Evolutionary conservation across 306 rosid species (phyloP).

Genomic region (Trifolium dubium): DNA sequence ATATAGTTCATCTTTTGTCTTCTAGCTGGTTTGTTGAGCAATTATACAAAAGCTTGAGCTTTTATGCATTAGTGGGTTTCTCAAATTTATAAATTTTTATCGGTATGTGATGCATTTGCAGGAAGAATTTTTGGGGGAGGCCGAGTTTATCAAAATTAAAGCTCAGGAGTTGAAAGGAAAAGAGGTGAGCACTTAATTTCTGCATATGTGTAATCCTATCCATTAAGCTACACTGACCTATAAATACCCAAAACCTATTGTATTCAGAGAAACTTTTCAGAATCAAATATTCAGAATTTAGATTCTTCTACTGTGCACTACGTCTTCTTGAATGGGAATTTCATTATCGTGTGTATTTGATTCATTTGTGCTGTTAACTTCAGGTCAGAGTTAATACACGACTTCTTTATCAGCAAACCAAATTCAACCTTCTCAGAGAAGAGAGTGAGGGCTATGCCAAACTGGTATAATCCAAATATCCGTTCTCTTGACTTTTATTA

Average conservation of each 20-base stretch:
- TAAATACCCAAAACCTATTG: neutral
- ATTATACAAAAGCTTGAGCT: slow-evolving; percentile 3
- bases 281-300: neutral
- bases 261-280: neutral
- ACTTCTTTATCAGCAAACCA: slow-evolving; percentile 97
- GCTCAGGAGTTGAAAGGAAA: slow-evolving; percentile 97
- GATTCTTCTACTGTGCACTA: neutral
- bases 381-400: slow-evolving; percentile 99
- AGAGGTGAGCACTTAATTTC: slow-evolving; percentile 66
- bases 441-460: slow-evolving; percentile 99
- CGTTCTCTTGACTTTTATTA: neutral
- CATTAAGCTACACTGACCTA: neutral
- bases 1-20: slow-evolving; percentile 27
- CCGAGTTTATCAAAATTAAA: slow-evolving; percentile 93
- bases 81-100: slow-evolving; percentile 21
- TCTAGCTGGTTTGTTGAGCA: slow-evolving; percentile 29
- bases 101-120: slow-evolving; percentile 42
- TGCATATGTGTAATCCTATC: neutral
- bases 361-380: slow-evolving; percentile 41
- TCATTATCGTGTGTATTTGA: slow-evolving; percentile 26
- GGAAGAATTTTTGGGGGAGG: slow-evolving; percentile 98
- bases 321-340: slow-evolving; percentile 16
- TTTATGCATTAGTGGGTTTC: slow-evolving; percentile 20
- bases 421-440: slow-evolving; percentile 97
- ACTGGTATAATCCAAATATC: slow-evolving; percentile 63